Evolutionary conservation across 768 basidiomycete species (phyloP), one percentile per base, ranked within the genome.

Genomic region (Gloeophyllum trabeum): DNA sequence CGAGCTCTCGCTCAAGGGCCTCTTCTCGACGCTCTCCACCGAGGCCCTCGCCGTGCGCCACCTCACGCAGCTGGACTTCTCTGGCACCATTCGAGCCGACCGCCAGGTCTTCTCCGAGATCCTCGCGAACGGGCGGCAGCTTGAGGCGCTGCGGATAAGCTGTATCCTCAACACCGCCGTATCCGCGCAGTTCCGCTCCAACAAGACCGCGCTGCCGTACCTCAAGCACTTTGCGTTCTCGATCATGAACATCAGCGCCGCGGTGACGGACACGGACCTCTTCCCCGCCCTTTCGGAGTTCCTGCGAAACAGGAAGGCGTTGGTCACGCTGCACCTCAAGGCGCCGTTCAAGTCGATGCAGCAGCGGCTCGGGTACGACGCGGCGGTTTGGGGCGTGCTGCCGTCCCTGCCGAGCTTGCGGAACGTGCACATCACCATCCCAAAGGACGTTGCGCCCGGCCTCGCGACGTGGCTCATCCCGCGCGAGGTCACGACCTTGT

Each of bases 381-480:
- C 81, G 0, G 71, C 76, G 1, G 65, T 76, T 5, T 84, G 80
- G 81, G 81, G 81, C 6, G 75, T 83, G 5, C 61, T 86, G 6
- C 81, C 81, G 0, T 69, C 69, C 4, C 57, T 86, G 20, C 56
- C 60, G 14, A 63, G 63, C 10, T 55, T 86, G 40, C 67, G 59
- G n/a, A 68, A 65, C 28, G 54, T 85, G 43, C 68, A 64, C 40
- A 79, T 82, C 42, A 74, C 73, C 4, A 73, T 82, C 50, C 81
- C 82, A 2, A 60, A 63, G 46, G 81, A 82, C 54, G 57, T 84
- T 28, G 68, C 76, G 1, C 67, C 79, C 0, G 71, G 75, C 2
- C 59, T 84, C 16, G 79, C 80, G 5, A 67, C 74, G 36, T 83
- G 81, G 79, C 60, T 85, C 22, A 69, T 86, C 24, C 81, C 81